These are phyloP conservation scores for Passiflora organensis DNA, from an alignment of 345 rosid species.

Conservation along the genomic window DNA sequence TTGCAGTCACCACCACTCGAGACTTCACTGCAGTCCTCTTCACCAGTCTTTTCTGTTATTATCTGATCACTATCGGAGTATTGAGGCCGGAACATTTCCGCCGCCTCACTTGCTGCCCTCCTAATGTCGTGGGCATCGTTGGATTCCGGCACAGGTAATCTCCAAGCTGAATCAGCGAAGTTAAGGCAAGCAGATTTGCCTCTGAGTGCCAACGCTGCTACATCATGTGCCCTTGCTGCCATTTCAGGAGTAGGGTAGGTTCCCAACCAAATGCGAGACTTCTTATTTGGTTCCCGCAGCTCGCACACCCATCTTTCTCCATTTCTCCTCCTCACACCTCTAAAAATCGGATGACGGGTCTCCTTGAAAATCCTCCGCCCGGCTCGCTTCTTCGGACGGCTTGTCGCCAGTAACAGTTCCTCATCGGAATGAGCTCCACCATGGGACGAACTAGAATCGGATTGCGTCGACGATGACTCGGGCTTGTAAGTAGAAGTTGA, in stretches of 20 bases:
- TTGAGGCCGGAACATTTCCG: slow-evolving; percentile 43
- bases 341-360: slow-evolving; percentile 69
- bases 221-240: slow-evolving; percentile 85
- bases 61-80: not conserved
- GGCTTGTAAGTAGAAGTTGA: not conserved
- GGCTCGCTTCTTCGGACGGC: slow-evolving; percentile 17
- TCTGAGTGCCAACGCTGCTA: slow-evolving; percentile 58
- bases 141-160: slow-evolving; percentile 49
- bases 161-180: slow-evolving; percentile 66
- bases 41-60: not conserved
- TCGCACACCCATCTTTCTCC: slow-evolving; percentile 73
- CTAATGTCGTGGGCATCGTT: slow-evolving; percentile 38
- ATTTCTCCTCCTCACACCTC: slow-evolving; percentile 58
- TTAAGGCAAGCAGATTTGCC: slow-evolving; percentile 67
- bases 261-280: slow-evolving; percentile 69
- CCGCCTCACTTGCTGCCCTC: slow-evolving; percentile 46
- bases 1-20: not conserved
- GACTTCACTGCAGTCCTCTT: not conserved
- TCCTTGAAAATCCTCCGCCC: slow-evolving; percentile 54
- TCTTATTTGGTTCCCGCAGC: slow-evolving; percentile 49
- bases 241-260: slow-evolving; percentile 69
- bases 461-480: not conserved
- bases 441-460: not conserved
- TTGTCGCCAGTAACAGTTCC: slow-evolving; percentile 8
- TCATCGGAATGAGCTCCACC: slow-evolving; percentile 15